Evolutionary conservation across 129 eudicot genomes (phyloP).

Genomic region (Heracleum sosnowskyi): DNA sequence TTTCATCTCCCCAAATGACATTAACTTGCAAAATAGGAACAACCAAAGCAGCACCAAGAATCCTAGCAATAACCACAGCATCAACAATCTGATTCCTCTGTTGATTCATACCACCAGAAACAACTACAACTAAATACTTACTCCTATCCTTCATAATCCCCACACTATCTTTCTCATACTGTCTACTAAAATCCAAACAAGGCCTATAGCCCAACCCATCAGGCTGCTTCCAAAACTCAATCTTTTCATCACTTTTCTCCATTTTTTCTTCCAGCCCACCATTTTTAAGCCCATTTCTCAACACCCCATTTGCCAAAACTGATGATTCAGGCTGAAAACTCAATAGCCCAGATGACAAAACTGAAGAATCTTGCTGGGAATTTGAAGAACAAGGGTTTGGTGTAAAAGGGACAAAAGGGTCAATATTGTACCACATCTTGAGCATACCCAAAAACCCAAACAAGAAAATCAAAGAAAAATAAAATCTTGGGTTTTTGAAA

Average conservation of each 20-base stretch:
- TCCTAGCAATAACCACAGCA: constrained; percentile 94
- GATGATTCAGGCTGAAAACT: constrained; percentile 4
- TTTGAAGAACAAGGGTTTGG: constrained; percentile 52
- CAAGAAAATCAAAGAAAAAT: constrained; percentile 39
- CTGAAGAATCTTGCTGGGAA: constrained; percentile 21
- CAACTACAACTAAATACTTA: constrained; percentile 82
- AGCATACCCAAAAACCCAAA: constrained; percentile 49
- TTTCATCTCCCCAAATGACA: constrained; percentile 96
- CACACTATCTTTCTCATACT: constrained; percentile 43
- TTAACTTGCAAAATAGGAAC: constrained; percentile 92
- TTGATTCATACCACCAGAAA: constrained; percentile 89
- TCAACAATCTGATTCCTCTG: constrained; percentile 92
- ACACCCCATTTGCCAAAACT: background rate
- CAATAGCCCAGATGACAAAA: constrained; percentile 26
- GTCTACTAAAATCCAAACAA: constrained; percentile 68
- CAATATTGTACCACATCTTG: constrained; percentile 54
- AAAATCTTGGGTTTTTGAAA: constrained; percentile 47
- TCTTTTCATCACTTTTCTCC: constrained; percentile 18
- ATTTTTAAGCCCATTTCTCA: constrained; percentile 13
- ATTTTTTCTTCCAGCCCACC: background rate
- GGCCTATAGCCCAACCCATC: constrained; percentile 80
- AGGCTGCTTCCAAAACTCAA: constrained; percentile 83
- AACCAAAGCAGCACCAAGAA: constrained; percentile 91
- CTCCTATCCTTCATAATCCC: constrained; percentile 51
- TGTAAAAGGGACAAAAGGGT: constrained; percentile 40